phyloP scores from a whole-genome alignment of 2,329 filamentous ascomycete species.

The Tolypocladium paradoxum region DNA sequence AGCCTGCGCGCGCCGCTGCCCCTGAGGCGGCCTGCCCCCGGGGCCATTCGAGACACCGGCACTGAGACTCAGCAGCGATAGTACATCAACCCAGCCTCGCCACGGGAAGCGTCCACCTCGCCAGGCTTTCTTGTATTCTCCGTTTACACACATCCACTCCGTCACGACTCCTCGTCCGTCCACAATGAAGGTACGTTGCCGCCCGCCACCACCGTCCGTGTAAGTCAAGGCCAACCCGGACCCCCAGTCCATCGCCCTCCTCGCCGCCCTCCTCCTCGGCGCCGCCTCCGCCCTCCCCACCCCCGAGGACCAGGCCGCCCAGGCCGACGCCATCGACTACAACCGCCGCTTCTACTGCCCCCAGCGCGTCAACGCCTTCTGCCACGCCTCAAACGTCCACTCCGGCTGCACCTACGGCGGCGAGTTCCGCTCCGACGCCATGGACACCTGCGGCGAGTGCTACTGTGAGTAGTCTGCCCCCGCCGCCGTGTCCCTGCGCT shows the following conservation, averaged over 20 bases:
- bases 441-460: constrained; percentile 6
- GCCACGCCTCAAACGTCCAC: constrained; percentile 10
- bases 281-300: constrained; percentile 1
- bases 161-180: not conserved
- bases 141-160: not conserved
- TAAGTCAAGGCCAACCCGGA: not conserved
- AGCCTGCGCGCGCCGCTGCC: too few species aligned
- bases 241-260: not conserved
- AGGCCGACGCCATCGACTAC: constrained; percentile 2
- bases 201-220: too few species aligned
- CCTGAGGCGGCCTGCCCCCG: too few species aligned
- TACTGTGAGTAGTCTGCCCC: not conserved
- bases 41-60: too few species aligned
- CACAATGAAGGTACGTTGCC: not conserved
- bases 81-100: not conserved
- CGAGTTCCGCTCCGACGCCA: constrained; percentile 7
- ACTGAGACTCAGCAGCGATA: too few species aligned
- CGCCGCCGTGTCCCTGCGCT: not conserved
- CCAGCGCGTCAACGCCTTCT: constrained; percentile 7
- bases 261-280: constrained; percentile 1
- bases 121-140: not conserved
- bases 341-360: constrained; percentile 8
- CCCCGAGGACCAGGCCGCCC: constrained; percentile 1
- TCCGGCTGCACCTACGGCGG: constrained; percentile 7
- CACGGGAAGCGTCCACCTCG: not conserved